phyloP scores from a whole-genome alignment of 768 basidiomycete species.

The Dioszegia hungarica region DNA sequence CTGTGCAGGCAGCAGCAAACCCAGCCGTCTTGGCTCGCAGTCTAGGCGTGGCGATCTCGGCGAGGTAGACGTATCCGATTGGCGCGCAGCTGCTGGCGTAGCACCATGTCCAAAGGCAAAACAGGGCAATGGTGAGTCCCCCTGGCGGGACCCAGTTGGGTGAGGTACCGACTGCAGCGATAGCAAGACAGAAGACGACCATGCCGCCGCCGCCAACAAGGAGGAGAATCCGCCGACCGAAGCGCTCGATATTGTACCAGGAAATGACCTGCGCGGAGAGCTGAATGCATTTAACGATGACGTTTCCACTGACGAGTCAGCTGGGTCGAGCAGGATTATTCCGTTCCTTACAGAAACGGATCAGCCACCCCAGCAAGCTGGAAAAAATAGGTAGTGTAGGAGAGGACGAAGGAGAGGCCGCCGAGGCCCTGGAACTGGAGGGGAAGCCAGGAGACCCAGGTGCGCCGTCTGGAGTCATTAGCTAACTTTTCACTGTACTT shows the following conservation, averaged over 20 bases:
- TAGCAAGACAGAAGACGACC: not conserved
- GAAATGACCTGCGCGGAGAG: constrained; percentile 2
- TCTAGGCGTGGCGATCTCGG: constrained; percentile 10
- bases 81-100: constrained; percentile 4
- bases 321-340: too few species aligned
- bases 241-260: constrained; percentile 8
- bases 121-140: not conserved
- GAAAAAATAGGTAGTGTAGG: constrained; percentile 12
- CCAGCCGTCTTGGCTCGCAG: constrained; percentile 22
- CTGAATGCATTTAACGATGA: constrained; percentile 3
- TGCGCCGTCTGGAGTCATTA: not conserved
- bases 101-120: constrained; percentile 3
- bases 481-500: not conserved
- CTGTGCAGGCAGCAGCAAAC: constrained; percentile 10
- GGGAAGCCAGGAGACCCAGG: constrained; percentile 1
- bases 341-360: too few species aligned
- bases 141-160: not conserved
- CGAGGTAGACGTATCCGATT: not conserved
- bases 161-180: not conserved
- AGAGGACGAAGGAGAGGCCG: constrained; percentile 6
- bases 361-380: too few species aligned
- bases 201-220: not conserved
- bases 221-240: constrained; percentile 5
- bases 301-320: not conserved
- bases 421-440: constrained; percentile 5